A percentile compares a stretch with the other conserved stretches of the same genome.
Evolutionary conservation across 2,329 filamentous ascomycete species (phyloP).

Genomic region (Plenodomus lindquistii): DNA sequence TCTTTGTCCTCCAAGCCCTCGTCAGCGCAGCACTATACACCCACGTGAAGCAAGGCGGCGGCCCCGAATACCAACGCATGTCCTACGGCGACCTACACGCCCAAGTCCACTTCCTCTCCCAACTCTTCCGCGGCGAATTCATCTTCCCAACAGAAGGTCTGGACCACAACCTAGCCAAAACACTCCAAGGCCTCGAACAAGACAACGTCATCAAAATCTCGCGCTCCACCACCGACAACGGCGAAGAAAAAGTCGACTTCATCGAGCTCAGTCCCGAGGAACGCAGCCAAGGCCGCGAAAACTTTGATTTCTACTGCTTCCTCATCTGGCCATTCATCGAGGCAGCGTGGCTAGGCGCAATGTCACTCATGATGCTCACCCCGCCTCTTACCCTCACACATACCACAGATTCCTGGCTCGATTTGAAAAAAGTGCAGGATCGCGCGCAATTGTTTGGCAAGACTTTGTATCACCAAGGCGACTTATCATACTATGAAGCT

Average conservation of each 20-base stretch:
- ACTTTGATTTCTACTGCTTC: slow-evolving; percentile 99
- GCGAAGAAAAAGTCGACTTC: slow-evolving; percentile 59
- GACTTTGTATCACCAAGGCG: slow-evolving; percentile 95
- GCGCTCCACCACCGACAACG: slow-evolving; percentile 41
- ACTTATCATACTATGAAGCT: slow-evolving; percentile 95
- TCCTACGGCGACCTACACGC: slow-evolving; percentile 71
- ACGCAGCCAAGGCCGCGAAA: slow-evolving; percentile 79
- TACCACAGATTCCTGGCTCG: slow-evolving; percentile 67
- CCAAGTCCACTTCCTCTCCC: slow-evolving; percentile 85
- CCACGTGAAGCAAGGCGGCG: slow-evolving; percentile 87
- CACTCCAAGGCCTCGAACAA: slow-evolving; percentile 73
- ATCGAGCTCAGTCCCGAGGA: slow-evolving; percentile 79
- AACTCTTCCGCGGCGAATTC: slow-evolving; percentile 93
- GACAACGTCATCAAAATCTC: slow-evolving; percentile 76
- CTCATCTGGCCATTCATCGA: slow-evolving; percentile 98
- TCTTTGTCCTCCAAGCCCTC: slow-evolving; percentile 92
- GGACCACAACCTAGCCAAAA: slow-evolving; percentile 76
- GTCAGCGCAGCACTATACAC: slow-evolving; percentile 91
- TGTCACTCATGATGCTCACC: slow-evolving; percentile 83
- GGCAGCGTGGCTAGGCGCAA: slow-evolving; percentile 86
- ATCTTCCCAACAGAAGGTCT: slow-evolving; percentile 92
- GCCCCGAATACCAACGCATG: slow-evolving; percentile 77
- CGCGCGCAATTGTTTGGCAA: slow-evolving; percentile 86
- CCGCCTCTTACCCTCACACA: slow-evolving; percentile 60
- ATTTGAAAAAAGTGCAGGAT: slow-evolving; percentile 75